Evolutionary conservation across 345 rosid species (phyloP), one percentile per base, ranked within the genome.

Genomic region (Cardiospermum halicacabum): DNA sequence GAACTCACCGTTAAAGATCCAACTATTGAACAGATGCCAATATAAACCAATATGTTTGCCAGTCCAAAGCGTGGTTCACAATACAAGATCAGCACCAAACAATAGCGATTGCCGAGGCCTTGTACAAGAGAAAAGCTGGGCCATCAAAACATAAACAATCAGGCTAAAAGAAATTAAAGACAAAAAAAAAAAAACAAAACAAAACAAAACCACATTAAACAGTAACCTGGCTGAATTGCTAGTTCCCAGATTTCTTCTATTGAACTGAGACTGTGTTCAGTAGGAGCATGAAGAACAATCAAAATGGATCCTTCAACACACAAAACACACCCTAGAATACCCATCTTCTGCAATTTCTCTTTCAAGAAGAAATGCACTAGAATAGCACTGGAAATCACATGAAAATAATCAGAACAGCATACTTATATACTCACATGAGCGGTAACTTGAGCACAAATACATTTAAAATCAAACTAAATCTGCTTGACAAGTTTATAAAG

Each of bases 231-330:
- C 57, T 89, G 89, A 22, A 69, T 86, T 11, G 96, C 96, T 58
- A 89, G 56, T 57, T 64, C 84, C 96, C 96, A 89, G 5, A 89
- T 81, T 75, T 89, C 79, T 56, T 80, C 76, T 11, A 86, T 85
- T 1, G 96, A 89, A 53, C 24, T 63, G 50, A 85, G 73, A 16
- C 77, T 62, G 6, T 71, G 77, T 67, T 89, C 92, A 30, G 37
- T 69, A 0, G 96, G 96, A 10, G 92, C 88, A 76, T 89, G 92
- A 37, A 89, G 81, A 63, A 89, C 96, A 58, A 89, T 89, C 43
- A 86, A 21, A 12, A 81, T 78, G 26, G 96, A 84, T 49, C 96
- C 96, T 26, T 84, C 92, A 11, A 89, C 70, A 51, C 96, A 89
- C 19, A 86, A 72, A 69, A 86, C 82, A 76, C 96, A 89, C n/a